Evolutionary conservation across 192 early-diverging fungal genomes (phyloP), one percentile per base, ranked within the genome.

Genomic region (Pilaira anomala): DNA sequence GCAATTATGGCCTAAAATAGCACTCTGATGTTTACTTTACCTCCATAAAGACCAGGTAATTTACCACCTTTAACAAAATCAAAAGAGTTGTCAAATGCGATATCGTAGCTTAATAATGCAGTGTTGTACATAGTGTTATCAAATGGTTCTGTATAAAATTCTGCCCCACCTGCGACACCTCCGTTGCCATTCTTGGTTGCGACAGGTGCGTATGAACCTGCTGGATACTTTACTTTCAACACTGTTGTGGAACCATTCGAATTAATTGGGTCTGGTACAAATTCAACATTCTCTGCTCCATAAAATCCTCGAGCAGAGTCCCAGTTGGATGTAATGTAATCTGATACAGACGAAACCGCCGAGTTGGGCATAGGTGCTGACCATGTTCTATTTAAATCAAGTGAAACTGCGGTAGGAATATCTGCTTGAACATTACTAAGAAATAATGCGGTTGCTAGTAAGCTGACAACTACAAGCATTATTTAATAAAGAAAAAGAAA

Each of bases 21-120:
- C 5, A n/a, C 25, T 44, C 12, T n/a, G 3, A 14, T 22, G 12
- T 21, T 22, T 24, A 26, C 26, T 19, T 56, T 14, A 36, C 79
- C 79, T 29, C 76, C 79, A 41, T 73, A 80, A 40, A 78, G 24
- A 9, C 79, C 79, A 29, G 79, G 79, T 25, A 80, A 24, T 60
- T 80, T 80, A 22, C 79, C 79, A 14, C 79, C 79, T 25, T 62
- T 33, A 3, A 68, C 63, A 76, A 76, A 80, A 9, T 67, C 19
- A 69, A 80, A 80, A 18, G 69, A 67, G 16, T 21, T 30, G 22
- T 71, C 71, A 60, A 80, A 80, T 21, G 68, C 76, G 25, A 80
- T 42, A 30, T 75, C 63, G 48, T 80, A 80, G 9, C 71, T 76
- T 25, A 80, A 48, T 67, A 80, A 65, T 41, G 73, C 75, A 57